Base-by-base conservation (phyloP, 2,329 filamentous ascomycete genomes). In the Paramyrothecium sp. region DNA sequence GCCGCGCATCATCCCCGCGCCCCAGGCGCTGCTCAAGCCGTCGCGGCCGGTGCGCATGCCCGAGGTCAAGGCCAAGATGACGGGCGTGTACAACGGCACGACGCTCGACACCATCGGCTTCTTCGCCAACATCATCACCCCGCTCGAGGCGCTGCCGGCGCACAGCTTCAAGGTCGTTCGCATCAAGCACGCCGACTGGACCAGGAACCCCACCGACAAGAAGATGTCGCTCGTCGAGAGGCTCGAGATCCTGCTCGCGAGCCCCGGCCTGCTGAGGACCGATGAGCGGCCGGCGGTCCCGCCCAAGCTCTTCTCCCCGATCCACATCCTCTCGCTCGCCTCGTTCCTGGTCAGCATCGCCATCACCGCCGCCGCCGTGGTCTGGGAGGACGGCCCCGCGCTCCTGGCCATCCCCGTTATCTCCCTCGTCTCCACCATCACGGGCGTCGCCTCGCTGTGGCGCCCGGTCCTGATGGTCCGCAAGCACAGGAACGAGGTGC, bases 81-180 rank as follows among this genome's bases (percentile, higher is more conserved):
- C 80, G 2, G 84, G 84, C n/a, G 82, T 87, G 10, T 78, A 82
- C 61, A 84, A 79, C 58, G 85, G 84, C 51, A 80, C 79, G 3
- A 73, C 77, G 2, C 75, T 85, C 26, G 77, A 80, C 56, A 78
- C 81, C 1, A 78, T 87, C 5, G 84, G 84, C 55, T 86, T 85
- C 73, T 87, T 87, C 62, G 81, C 84, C 46, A 84, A 84, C 61
- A 82, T 87, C 60, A 78, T 87, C 56, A 81, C 84, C 54, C 80
- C 80, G 3, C 76, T 85, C 20, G 81, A 84, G 49, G 72, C 79
- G 7, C 63, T 81, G 19, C 70, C 72, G 3, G 68, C 79, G 2
- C 83, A 80, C 57, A 69, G 73, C 17, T 83, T 86, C 66, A 71
- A 73, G 60, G 74, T 82, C 34, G 63, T 81, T 26, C 67, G 77